Conservation (phyloP, 176 grass and related monocot genomes). For the Chrysopogon serrulatus region DNA sequence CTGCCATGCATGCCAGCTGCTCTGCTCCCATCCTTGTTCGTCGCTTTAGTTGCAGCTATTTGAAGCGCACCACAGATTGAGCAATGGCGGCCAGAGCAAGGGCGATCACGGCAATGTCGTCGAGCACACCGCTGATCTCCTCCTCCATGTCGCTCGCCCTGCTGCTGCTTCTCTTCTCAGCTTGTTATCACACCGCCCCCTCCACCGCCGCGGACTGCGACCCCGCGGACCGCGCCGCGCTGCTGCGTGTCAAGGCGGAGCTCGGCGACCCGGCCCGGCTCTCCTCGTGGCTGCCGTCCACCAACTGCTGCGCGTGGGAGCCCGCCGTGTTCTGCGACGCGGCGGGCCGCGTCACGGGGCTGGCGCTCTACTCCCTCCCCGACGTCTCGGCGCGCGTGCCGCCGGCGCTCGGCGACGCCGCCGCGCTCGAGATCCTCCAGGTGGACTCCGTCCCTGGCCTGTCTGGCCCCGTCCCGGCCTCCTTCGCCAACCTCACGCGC, state of each 20-base stretch:
- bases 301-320: slow-evolving; percentile 65
- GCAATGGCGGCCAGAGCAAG: background rate
- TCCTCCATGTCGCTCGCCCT: background rate
- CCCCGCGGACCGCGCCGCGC: slow-evolving; percentile 35
- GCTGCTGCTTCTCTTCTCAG: background rate
- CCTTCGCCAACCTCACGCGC: slow-evolving; percentile 50
- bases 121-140: background rate
- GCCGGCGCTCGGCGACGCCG: slow-evolving; percentile 50
- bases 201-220: slow-evolving; percentile 30
- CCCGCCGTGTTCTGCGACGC: slow-evolving; percentile 26
- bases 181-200: background rate
- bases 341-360: slow-evolving; percentile 31
- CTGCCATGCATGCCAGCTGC: background rate
- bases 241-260: slow-evolving; percentile 50
- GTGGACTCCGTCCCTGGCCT: slow-evolving; percentile 44
- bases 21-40: background rate
- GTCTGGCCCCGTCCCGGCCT: slow-evolving; percentile 48
- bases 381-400: slow-evolving; percentile 36
- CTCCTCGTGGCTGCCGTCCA: slow-evolving; percentile 45
- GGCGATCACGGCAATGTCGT: background rate
- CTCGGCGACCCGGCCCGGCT: slow-evolving; percentile 58
- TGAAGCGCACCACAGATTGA: background rate
- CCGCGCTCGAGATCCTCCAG: slow-evolving; percentile 46
- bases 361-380: slow-evolving; percentile 30
- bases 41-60: background rate